These are phyloP conservation scores for Rhizopogon vinicolor DNA, from an alignment of 768 basidiomycete genomes.

Conservation along the genomic window DNA sequence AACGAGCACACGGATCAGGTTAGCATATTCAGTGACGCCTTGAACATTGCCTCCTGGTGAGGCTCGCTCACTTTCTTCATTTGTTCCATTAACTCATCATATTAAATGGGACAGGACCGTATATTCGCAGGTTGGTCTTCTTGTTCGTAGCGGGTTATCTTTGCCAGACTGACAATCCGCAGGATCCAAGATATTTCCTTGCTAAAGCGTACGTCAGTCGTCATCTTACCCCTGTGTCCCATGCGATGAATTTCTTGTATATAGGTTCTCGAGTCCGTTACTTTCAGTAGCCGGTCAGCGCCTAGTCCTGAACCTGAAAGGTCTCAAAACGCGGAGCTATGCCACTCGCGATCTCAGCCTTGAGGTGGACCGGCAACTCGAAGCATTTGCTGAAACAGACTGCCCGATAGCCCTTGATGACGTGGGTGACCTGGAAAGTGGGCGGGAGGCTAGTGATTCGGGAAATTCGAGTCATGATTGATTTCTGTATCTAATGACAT, in stretches of 20 bases:
- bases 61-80: not conserved
- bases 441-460: not conserved
- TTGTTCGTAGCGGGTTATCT: not conserved
- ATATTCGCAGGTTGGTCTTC: not conserved
- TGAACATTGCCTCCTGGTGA: conserved; percentile 2
- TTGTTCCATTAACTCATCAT: not conserved
- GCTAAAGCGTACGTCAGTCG: not conserved
- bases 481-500: no score
- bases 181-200: conserved; percentile 1
- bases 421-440: not conserved
- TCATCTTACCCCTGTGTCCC: not conserved
- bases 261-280: conserved; percentile 8
- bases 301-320: conserved; percentile 17
- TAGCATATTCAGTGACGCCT: not conserved
- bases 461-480: no score
- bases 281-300: conserved; percentile 19
- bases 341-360: conserved; percentile 11
- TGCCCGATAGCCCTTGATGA: no score
- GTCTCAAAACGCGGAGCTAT: conserved; percentile 1
- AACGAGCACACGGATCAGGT: not conserved
- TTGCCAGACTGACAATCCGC: not conserved
- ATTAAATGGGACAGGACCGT: not conserved
- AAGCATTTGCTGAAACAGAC: not conserved
- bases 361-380: conserved; percentile 13
- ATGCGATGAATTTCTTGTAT: not conserved